These are phyloP conservation scores for Helicocarpus griseus DNA, from an alignment of 2,329 filamentous ascomycete species.

Conservation along the genomic window DNA sequence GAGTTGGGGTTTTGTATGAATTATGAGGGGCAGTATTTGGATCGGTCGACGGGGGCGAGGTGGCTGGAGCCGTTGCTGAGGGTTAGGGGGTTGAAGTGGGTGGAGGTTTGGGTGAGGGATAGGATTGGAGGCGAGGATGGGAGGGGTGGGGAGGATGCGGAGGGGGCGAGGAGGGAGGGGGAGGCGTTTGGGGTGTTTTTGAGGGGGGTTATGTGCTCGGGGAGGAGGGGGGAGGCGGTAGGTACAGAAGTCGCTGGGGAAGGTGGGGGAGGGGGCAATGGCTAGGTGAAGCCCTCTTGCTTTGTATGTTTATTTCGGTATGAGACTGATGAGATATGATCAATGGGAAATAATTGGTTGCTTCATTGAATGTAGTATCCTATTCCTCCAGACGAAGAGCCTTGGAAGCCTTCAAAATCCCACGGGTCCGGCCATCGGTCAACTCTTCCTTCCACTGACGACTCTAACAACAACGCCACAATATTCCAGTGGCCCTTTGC, in stretches of 20 bases:
- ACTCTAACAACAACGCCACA: no score
- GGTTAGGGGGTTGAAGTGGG: constrained; percentile 5
- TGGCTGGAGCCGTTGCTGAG: constrained; percentile 5
- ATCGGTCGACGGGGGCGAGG: constrained; percentile 4
- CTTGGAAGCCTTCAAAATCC: no score
- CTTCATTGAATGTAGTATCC: background rate
- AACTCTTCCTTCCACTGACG: no score
- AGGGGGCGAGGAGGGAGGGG: constrained; percentile 1
- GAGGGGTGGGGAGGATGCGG: background rate
- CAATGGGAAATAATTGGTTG: background rate
- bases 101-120: constrained; percentile 6
- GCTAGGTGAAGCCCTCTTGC: background rate
- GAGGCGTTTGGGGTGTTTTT: constrained; percentile 4
- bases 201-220: background rate
- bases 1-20: constrained; percentile 9
- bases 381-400: no score
- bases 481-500: no score
- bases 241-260: background rate
- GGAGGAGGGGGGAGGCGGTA: background rate
- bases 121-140: background rate
- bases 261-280: background rate
- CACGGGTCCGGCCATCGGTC: no score
- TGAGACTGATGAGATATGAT: background rate
- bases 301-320: background rate
- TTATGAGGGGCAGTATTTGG: constrained; percentile 7